Evolutionary conservation across 768 basidiomycete genomes (phyloP), one percentile per base, ranked within the genome.

Genomic region (Podaxis sp.): DNA sequence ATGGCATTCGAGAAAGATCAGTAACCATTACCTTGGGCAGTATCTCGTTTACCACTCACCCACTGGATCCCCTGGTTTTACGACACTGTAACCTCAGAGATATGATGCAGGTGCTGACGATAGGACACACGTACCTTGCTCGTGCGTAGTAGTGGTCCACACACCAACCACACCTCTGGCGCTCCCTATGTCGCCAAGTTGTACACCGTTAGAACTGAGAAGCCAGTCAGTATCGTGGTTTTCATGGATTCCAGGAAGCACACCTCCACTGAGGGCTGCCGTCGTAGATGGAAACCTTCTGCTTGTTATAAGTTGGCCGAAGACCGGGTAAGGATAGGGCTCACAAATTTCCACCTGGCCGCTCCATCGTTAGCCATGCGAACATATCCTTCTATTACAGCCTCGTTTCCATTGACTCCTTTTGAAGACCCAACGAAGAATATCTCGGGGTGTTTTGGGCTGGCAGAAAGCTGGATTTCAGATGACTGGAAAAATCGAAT

Each of bases 101-200:
- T 18, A 46, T 21, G 23, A 57, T 46, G 27, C 16, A 57, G 44
- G 50, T 51, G 37, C 32, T 54, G 52, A 58, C 5, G 23, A 36
- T 35, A 23, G 40, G n/a, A 52, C 16, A 14, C 27, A 63, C 65
- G 44, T 60, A 84, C 85, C 82, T 61, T 76, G 77, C 56, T 82
- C 83, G 62, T 89, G 89, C 60, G 74, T 68, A 4, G 79, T 81
- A 1, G 86, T 84, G 4, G 84, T 83, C 89, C 89, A 92, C 6
- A 80, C 76, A 4, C 90, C 89, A 28, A 85, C 77, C 23, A 90
- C 74, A 5, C 90, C 90, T 47, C 79, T 79, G 10, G 85, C 85
- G 68, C 88, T 89, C 28, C 80, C 84, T 16, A 85, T 74, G 25
- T 80, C 79, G 7, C 89, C 89, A 23, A 91, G 68, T 68, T 90